Evolutionary conservation across 805 yeast species (phyloP).

Genomic region (Wickerhamiella domercqiae): DNA sequence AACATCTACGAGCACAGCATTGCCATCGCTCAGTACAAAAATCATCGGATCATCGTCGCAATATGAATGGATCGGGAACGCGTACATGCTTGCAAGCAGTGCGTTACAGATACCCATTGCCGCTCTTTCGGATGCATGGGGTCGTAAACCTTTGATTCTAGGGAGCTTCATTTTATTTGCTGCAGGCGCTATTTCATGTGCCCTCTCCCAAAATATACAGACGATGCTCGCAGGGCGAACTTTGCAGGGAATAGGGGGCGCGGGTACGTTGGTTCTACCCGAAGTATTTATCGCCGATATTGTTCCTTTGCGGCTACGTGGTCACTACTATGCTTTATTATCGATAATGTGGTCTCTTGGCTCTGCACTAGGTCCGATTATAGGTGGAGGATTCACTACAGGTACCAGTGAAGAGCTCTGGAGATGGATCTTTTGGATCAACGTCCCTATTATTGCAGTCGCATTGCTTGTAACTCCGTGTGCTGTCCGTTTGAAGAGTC

Average conservation of each 20-base stretch:
- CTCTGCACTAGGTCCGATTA: constrained; percentile 35
- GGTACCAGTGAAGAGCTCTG: constrained; percentile 39
- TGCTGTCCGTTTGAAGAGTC: constrained; percentile 25
- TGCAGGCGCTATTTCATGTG: constrained; percentile 44
- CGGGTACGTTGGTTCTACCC: constrained; percentile 44
- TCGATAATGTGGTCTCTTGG: constrained; percentile 22
- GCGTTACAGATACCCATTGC: constrained; percentile 11
- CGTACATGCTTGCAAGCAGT: constrained; percentile 15
- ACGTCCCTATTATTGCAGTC: constrained; percentile 49
- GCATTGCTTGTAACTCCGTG: constrained; percentile 27
- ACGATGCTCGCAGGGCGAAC: constrained; percentile 55
- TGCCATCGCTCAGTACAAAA: constrained; percentile 4
- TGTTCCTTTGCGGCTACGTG: constrained; percentile 28
- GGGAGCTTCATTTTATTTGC: constrained; percentile 39
- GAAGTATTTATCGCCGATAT: constrained; percentile 42
- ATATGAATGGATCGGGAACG: constrained; percentile 18
- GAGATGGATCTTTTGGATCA: constrained; percentile 65
- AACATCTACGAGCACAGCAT: constrained; percentile 9
- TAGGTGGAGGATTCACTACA: constrained; percentile 49
- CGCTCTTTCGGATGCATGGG: constrained; percentile 14
- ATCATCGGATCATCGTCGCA: constrained; percentile 14
- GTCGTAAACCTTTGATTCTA: constrained; percentile 34
- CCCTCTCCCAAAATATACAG: constrained; percentile 36
- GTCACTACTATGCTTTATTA: constrained; percentile 18
- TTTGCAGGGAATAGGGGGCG: constrained; percentile 55